Percentiles rank a stretch among this genome's conserved stretches.
phyloP scores from a whole-genome alignment of 495 filamentous ascomycete genomes.

The Friedmanniomyces simplex region DNA sequence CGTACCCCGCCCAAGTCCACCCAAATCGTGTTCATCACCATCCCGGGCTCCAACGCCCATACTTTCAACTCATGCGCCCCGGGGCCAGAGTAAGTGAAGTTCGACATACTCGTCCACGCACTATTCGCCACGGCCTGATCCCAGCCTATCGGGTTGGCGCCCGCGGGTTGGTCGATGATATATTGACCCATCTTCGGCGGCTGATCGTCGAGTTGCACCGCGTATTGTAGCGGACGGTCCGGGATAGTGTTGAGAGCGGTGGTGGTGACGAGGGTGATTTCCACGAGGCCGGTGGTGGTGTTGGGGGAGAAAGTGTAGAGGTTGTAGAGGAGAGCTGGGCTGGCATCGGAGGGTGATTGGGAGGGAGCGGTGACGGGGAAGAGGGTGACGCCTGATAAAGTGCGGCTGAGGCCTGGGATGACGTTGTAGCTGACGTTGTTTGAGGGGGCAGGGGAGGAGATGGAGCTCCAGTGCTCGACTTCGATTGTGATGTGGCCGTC shows the following conservation, averaged over 20 bases:
- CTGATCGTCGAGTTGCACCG: slow-evolving; percentile 42
- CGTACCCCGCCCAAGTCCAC: slow-evolving; percentile 59
- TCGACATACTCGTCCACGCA: slow-evolving; percentile 51
- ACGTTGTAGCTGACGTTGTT: slow-evolving; percentile 42
- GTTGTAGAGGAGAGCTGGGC: slow-evolving; percentile 53
- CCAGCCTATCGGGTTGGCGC: slow-evolving; percentile 47
- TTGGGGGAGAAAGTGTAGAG: slow-evolving; percentile 50
- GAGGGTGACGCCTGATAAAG: slow-evolving; percentile 48
- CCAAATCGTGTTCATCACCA: slow-evolving; percentile 61
- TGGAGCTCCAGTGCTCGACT: slow-evolving; percentile 40
- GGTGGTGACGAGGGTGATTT: slow-evolving; percentile 52
- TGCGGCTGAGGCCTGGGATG: slow-evolving; percentile 47
- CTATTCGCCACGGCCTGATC: slow-evolving; percentile 43
- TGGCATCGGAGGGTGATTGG: slow-evolving; percentile 36
- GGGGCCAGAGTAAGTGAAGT: slow-evolving; percentile 35
- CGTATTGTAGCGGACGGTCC: slow-evolving; percentile 48
- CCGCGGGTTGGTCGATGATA: slow-evolving; percentile 39
- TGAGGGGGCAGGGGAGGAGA: slow-evolving; percentile 32
- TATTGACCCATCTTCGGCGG: slow-evolving; percentile 40
- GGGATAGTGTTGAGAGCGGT: slow-evolving; percentile 53
- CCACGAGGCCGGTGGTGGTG: slow-evolving; percentile 33
- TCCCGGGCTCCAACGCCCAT: slow-evolving; percentile 51
- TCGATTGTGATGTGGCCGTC: slow-evolving; percentile 53
- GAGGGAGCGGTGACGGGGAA: slow-evolving; percentile 41
- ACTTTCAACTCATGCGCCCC: slow-evolving; percentile 51